Evolutionary conservation across 495 filamentous ascomycete genomes (phyloP).

Genomic region (Trichoderma reesei): DNA sequence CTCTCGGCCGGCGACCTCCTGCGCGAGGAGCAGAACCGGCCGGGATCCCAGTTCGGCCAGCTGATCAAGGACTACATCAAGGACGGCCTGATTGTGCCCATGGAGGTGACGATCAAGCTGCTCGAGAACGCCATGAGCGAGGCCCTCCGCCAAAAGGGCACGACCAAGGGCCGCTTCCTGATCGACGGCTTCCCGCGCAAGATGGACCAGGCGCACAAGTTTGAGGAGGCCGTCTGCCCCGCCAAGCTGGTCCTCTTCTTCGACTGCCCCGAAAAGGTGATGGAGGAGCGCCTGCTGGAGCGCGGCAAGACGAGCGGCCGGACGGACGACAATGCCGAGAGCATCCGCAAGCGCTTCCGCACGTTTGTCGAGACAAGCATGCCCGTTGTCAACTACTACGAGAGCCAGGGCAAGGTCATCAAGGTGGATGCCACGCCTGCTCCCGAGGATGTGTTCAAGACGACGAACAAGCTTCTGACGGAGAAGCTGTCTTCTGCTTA

Average conservation of each 20-base stretch:
- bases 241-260: constrained; percentile 81
- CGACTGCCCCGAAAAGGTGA: constrained; percentile 79
- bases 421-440: constrained; percentile 56
- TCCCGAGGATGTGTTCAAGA: constrained; percentile 65
- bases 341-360: constrained; percentile 88
- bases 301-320: constrained; percentile 86
- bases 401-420: constrained; percentile 66
- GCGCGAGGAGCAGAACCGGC: constrained; percentile 81
- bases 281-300: constrained; percentile 74
- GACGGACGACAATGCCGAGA: constrained; percentile 87
- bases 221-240: constrained; percentile 80
- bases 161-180: constrained; percentile 55
- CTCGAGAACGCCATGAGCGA: constrained; percentile 87
- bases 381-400: constrained; percentile 86
- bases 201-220: constrained; percentile 90
- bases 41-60: constrained; percentile 74
- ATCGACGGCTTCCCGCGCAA: constrained; percentile 95
- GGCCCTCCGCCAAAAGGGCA: constrained; percentile 31
- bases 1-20: constrained; percentile 89
- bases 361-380: constrained; percentile 92
- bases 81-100: constrained; percentile 90
- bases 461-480: constrained; percentile 42
- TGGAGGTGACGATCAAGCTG: constrained; percentile 93
- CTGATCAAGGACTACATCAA: constrained; percentile 86
- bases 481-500: constrained; percentile 22